Base-by-base conservation (phyloP, 192 early-diverging fungal genomes). In the Funneliformis mosseae region DNA sequence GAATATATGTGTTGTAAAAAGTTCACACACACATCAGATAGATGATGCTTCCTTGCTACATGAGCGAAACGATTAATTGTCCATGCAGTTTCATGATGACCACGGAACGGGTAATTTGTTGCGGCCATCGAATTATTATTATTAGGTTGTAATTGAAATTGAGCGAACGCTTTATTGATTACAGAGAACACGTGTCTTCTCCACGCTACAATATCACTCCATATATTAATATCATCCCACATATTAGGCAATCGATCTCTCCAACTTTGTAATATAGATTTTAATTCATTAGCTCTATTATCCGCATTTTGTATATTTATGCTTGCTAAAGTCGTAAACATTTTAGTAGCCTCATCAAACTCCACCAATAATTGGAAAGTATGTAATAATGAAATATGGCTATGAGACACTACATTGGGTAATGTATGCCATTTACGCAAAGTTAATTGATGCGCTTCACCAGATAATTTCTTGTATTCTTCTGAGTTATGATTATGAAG, bases 71-170 rank as follows among this genome's bases (percentile, higher is more conserved):
- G 90, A 82, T 99, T 99, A 88, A 98, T 99, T 41, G 98, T 99
- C 98, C 98, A 99, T 5, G 98, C 98, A 41, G 97, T 99, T 84
- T 99, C 97, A 84, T 99, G 98, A 85, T 97, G 97, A 28, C 98
- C 98, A 25, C 97, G 93, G 84, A 97, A 99, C 0, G 97, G 96
- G 80, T 93, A 95, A 78, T 95, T 93, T 3, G 91, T 88, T 86
- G 88, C 84, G 38, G 88, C 88, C 5, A 85, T 82, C 28, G 90
- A 33, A 33, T 33, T 88, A 9, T 86, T 80, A 18, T 85, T 84
- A 28, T 88, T 81, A 14, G 91, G 89, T 45, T 84, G 84, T 12
- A 80, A 77, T n/a, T 87, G 83, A 41, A 98, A 86, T 1, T 97
- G 97, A 16, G 96, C 84, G 81, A 98, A 99, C 1, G 97, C 93